Percentiles rank a stretch among this genome's conserved stretches.
These are phyloP conservation scores for Claviceps pazoutovae DNA, from an alignment of 2,329 filamentous ascomycete genomes.

Conservation along the genomic window DNA sequence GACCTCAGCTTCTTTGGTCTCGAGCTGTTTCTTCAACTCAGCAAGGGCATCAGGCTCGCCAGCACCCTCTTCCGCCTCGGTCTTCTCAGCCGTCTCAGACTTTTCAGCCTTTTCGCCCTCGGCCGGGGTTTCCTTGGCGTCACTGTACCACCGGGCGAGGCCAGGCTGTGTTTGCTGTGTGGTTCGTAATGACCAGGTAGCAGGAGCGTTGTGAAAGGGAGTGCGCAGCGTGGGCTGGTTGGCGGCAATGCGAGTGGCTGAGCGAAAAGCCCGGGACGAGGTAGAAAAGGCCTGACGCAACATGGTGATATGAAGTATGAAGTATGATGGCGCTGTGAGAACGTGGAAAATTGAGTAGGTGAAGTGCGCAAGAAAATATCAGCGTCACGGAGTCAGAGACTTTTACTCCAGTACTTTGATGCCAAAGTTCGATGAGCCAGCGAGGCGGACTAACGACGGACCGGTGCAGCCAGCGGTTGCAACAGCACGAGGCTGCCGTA, in stretches of 20 bases:
- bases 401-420: slow-evolving; percentile 10
- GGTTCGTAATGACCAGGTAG: slow-evolving; percentile 22
- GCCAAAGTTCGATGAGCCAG: neutral
- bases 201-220: slow-evolving; percentile 24
- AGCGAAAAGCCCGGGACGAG: slow-evolving; percentile 31
- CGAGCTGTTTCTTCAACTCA: slow-evolving; percentile 36
- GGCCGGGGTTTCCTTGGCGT: slow-evolving; percentile 24
- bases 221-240: slow-evolving; percentile 22
- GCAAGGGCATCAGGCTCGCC: slow-evolving; percentile 23
- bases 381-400: slow-evolving; percentile 12
- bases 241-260: slow-evolving; percentile 22
- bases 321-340: slow-evolving; percentile 4
- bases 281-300: slow-evolving; percentile 30
- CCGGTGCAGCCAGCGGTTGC: slow-evolving; percentile 7
- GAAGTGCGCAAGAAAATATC: neutral
- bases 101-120: slow-evolving; percentile 13
- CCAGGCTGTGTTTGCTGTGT: slow-evolving; percentile 16
- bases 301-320: slow-evolving; percentile 21
- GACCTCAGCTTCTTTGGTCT: slow-evolving; percentile 37
- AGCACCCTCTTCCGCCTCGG: slow-evolving; percentile 15
- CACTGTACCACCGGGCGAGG: slow-evolving; percentile 34
- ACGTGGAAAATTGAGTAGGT: slow-evolving; percentile 7
- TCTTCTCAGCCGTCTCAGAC: neutral
- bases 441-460: slow-evolving; percentile 17
- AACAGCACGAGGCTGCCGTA: no score